Conservation (phyloP, 257 asterid species). For the Datura wrightii region DNA sequence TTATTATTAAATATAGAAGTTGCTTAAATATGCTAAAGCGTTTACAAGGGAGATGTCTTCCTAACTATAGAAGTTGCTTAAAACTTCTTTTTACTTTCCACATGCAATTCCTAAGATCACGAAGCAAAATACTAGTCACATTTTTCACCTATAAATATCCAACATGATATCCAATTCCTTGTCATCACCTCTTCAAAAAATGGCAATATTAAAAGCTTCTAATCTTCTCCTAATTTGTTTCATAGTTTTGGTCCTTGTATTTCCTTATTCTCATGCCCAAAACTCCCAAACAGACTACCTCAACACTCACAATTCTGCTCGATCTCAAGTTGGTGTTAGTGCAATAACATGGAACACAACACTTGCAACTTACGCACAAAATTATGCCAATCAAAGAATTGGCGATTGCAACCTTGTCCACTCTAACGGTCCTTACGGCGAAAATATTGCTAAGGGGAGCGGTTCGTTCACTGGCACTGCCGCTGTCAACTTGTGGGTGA, state of each 20-base stretch:
- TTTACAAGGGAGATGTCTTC: neutral
- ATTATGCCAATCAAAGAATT: slow-evolving; percentile 32
- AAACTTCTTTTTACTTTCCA: neutral
- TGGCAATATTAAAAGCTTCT: slow-evolving; percentile 29
- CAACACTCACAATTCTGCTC: slow-evolving; percentile 30
- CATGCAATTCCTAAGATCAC: neutral
- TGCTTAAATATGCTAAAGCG: too few relatives aligned
- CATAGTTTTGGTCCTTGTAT: neutral
- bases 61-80: neutral
- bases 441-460: slow-evolving; percentile 37
- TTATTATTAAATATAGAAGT: too few relatives aligned
- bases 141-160: neutral
- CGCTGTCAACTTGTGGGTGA: slow-evolving; percentile 40
- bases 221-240: slow-evolving; percentile 18
- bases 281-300: slow-evolving; percentile 32
- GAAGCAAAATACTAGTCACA: neutral
- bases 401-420: slow-evolving; percentile 37
- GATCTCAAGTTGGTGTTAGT: slow-evolving; percentile 37
- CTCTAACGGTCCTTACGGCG: slow-evolving; percentile 45
- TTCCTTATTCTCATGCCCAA: slow-evolving; percentile 33
- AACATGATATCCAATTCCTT: neutral
- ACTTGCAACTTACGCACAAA: slow-evolving; percentile 34
- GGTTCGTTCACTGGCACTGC: slow-evolving; percentile 26
- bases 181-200: slow-evolving; percentile 23
- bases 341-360: slow-evolving; percentile 37